Conservation (phyloP, 2,329 filamentous ascomycete species). For the Alternaria metachromatica region DNA sequence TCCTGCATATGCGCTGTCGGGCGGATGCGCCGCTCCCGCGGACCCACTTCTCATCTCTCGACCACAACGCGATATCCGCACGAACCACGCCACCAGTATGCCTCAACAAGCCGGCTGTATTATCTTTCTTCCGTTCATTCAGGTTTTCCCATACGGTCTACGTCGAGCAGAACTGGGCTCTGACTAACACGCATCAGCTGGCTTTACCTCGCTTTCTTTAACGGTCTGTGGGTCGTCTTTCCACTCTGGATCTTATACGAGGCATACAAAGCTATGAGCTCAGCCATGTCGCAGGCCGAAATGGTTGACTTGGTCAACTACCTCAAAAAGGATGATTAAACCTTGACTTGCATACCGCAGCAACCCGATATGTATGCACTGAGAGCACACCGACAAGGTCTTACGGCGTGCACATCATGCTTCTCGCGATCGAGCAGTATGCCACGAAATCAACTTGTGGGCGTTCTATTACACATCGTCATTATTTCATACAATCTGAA, state of each 20-base stretch:
- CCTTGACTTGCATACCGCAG: neutral
- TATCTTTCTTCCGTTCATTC: neutral
- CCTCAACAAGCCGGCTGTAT: neutral
- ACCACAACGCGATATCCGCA: neutral
- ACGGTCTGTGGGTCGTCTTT: slow-evolving; percentile 67
- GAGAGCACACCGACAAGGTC: neutral
- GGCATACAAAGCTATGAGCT: slow-evolving; percentile 55
- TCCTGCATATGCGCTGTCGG: slow-evolving; percentile 24
- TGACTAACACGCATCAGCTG: slow-evolving; percentile 48
- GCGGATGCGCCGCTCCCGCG: slow-evolving; percentile 10
- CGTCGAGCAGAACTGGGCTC: neutral
- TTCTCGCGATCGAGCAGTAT: neutral
- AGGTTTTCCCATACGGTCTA: neutral
- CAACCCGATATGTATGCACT: neutral
- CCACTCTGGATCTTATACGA: slow-evolving; percentile 65
- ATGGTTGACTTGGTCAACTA: slow-evolving; percentile 50
- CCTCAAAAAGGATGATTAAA: slow-evolving; percentile 41
- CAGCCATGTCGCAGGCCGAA: slow-evolving; percentile 45
- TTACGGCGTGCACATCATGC: neutral
- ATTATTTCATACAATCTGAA: neutral
- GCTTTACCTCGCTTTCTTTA: slow-evolving; percentile 70
- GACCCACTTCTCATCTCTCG: slow-evolving; percentile 23
- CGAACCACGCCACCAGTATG: neutral
- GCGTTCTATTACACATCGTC: neutral
- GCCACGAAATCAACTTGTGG: neutral